phyloP scores from a whole-genome alignment of 108 stramenopile species.

The Cylindrotheca fusiformis region DNA sequence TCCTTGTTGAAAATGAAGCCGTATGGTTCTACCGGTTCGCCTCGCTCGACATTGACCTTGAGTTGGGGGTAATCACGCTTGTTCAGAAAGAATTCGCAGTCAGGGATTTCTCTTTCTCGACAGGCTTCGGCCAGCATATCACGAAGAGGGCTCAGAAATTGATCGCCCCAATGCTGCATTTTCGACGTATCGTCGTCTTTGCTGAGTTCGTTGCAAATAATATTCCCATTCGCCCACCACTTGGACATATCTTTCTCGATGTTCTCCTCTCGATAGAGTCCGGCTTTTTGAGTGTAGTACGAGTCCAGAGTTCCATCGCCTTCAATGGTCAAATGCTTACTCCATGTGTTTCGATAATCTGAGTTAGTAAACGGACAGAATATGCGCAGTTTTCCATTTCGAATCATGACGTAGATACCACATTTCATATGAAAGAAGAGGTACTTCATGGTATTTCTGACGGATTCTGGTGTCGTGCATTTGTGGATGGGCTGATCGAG shows the following conservation, averaged over 20 bases:
- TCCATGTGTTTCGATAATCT: constrained; percentile 91
- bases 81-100: constrained; percentile 99
- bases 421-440: constrained; percentile 99
- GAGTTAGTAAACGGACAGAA: constrained; percentile 95
- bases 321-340: constrained; percentile 67
- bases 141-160: constrained; percentile 91
- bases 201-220: constrained; percentile 97
- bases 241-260: constrained; percentile 82
- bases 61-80: constrained; percentile 99
- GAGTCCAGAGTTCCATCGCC: constrained; percentile 77
- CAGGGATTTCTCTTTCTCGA: constrained; percentile 81
- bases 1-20: constrained; percentile 98
- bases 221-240: constrained; percentile 99
- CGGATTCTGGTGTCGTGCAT: constrained; percentile 70
- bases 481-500: constrained; percentile 83
- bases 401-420: constrained; percentile 97
- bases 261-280: constrained; percentile 88
- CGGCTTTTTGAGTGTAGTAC: constrained; percentile 86
- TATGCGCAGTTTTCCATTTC: constrained; percentile 82
- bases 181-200: constrained; percentile 65
- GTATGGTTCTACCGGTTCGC: constrained; percentile 95
- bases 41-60: constrained; percentile 85
- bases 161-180: constrained; percentile 96
- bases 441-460: constrained; percentile 90
- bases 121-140: constrained; percentile 97